These are phyloP conservation scores for Acrocalymma vagum DNA, from an alignment of 2,329 filamentous ascomycete species.

Conservation along the genomic window DNA sequence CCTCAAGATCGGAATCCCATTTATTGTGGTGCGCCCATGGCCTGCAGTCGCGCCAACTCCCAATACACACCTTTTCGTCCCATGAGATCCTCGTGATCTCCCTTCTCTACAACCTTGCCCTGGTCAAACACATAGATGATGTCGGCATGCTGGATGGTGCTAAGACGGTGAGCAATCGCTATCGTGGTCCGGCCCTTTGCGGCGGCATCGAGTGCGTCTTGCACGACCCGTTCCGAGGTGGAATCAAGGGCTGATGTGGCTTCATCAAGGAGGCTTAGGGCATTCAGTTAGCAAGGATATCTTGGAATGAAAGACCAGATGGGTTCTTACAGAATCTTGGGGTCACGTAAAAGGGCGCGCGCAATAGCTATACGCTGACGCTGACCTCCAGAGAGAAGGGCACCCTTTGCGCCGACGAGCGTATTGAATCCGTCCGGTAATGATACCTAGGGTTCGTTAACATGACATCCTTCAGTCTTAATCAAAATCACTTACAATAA, in stretches of 20 bases:
- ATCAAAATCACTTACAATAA: constrained; percentile 32
- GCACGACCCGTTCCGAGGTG: constrained; percentile 74
- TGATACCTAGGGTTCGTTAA: constrained; percentile 28
- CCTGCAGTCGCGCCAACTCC: constrained; percentile 45
- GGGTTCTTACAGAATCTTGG: constrained; percentile 82
- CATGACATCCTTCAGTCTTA: neutral
- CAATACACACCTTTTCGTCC: constrained; percentile 51
- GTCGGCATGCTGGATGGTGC: constrained; percentile 93
- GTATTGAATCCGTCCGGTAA: constrained; percentile 79
- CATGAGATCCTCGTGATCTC: constrained; percentile 73
- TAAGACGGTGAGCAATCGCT: constrained; percentile 89
- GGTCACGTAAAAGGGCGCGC: constrained; percentile 87
- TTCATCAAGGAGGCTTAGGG: constrained; percentile 44
- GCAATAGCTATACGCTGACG: constrained; percentile 97
- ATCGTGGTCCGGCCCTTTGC: constrained; percentile 91
- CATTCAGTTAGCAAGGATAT: constrained; percentile 46
- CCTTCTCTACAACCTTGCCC: constrained; percentile 84
- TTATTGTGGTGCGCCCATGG: constrained; percentile 44
- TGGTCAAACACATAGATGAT: constrained; percentile 97
- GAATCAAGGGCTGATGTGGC: constrained; percentile 49
- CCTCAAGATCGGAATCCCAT: too few relatives aligned
- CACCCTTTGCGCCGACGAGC: constrained; percentile 85
- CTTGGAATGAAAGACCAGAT: constrained; percentile 79
- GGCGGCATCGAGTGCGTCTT: constrained; percentile 81
- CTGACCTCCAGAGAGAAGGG: constrained; percentile 73